Evolutionary conservation across 345 rosid species (phyloP), one percentile per base, ranked within the genome.

Genomic region (Nephelium lappaceum): DNA sequence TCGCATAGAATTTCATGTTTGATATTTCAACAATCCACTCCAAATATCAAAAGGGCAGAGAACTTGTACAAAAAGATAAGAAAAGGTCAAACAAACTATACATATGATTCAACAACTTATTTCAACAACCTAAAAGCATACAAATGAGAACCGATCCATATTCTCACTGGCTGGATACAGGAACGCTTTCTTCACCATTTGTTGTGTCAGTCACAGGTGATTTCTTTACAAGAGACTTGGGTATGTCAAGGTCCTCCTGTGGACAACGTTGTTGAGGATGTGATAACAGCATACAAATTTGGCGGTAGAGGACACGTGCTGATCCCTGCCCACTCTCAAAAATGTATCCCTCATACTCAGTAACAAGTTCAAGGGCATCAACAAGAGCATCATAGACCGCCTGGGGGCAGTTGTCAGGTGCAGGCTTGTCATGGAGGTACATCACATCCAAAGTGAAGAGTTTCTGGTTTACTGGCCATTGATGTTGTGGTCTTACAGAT

Each of bases 181-280:
- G 80, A 67, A 82, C 82, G 49, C 8, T 74, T 67, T 90, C 98
- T 61, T 91, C 90, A 47, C 77, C 82, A 67, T 76, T 88, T 11
- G 81, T 61, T 3, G 93, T 70, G 42, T 93, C 98, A 72, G 83
- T 51, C 39, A 82, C 82, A 42, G 85, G 81, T 8, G 87, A 67
- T 74, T 92, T 93, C 90, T 91, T 95, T 38, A 76, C 60, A 36
- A 93, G 92, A 63, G 95, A 85, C 87, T 83, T 92, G 74, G 99
- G 99, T 77, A 90, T 83, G 81, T 92, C 96, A 11, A 90, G 55
- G 78, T 86, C 89, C 5, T 95, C 97, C 80, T 92, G 98, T 16
- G 90, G 53, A 77, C 93, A 88, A 27, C 97, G 93, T 66, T 95
- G 99, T 72, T 95, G 99, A 75, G 97, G 98, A 77, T 95, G 98